Conservation (phyloP, 352 stramenopile genomes). For the Phytophthora hibernalis region DNA sequence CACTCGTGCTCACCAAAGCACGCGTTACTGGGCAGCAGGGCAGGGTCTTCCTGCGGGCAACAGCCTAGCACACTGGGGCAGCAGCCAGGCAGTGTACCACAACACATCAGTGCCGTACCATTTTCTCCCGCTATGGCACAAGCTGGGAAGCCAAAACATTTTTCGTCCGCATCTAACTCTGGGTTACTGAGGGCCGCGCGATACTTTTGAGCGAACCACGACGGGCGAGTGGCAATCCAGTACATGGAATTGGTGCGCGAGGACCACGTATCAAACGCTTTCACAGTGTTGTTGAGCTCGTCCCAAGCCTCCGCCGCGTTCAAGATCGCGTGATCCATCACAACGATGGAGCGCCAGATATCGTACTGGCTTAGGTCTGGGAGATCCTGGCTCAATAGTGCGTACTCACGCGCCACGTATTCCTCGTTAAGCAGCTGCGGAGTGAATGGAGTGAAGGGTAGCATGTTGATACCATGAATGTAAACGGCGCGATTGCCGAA, state of each 20-base stretch:
- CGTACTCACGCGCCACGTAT: constrained; percentile 67
- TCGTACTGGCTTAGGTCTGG: constrained; percentile 46
- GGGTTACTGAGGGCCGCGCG: constrained; percentile 35
- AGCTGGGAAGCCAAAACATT: constrained; percentile 73
- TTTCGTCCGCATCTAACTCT: constrained; percentile 45
- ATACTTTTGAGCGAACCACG: constrained; percentile 67
- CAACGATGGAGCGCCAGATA: constrained; percentile 79
- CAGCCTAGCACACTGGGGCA: constrained; percentile 71
- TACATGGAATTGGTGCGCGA: constrained; percentile 76
- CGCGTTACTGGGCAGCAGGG: constrained; percentile 52
- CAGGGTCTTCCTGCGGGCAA: constrained; percentile 59
- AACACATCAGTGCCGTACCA: constrained; percentile 68
- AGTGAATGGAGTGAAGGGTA: constrained; percentile 83
- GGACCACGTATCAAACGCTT: constrained; percentile 77
- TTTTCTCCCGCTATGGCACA: constrained; percentile 66
- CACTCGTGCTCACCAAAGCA: constrained; percentile 75
- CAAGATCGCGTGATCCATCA: constrained; percentile 79
- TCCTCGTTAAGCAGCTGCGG: constrained; percentile 61
- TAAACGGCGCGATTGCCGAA: constrained; percentile 77
- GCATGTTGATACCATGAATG: constrained; percentile 88
- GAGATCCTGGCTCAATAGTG: constrained; percentile 55
- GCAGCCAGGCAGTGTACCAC: constrained; percentile 70
- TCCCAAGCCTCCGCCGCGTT: constrained; percentile 65
- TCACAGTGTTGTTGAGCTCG: constrained; percentile 57
- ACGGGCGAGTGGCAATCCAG: constrained; percentile 77